Base-by-base conservation (phyloP, 2,329 filamentous ascomycete genomes). In the Teratosphaeria destructans region DNA sequence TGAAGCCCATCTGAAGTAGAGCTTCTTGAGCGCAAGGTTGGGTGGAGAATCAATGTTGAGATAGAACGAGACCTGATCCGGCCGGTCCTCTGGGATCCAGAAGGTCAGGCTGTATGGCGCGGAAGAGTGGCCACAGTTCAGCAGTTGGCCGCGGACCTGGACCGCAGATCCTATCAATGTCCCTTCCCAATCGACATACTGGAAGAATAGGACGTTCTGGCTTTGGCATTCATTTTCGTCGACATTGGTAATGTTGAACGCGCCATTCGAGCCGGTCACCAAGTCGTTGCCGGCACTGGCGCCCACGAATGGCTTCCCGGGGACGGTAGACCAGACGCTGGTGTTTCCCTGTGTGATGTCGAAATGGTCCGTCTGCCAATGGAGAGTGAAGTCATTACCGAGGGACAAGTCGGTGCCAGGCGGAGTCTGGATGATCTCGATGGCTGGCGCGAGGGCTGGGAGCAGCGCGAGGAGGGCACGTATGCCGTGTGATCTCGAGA, bases 171-270 rank as follows among this genome's bases (percentile, higher is more conserved):
- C 60, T 26, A 54, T 60, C 2, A 53, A 53, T 12, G 65, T 62
- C 2, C 57, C 58, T 10, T 65, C 55, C 61, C 61, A 64, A 0
- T 54, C 32, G 2, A 64, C 60, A 6, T 62, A 49, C 32, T 65
- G 56, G 26, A 69, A 61, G 32, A 57, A 59, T 1, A 47, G 59
- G 16, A 69, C 62, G 35, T 64, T 61, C 57, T 69, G 66, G 37
- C 62, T 64, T 52, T 62, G 53, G 54, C 65, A 68, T n/a, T 56
- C 63, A 53, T 65, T 54, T 26, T 61, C 52, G 47, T 69, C 66
- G 47, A 69, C 60, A 3, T 67, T 56, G 1, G 65, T 65, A 53
- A 68, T 67, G 37, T 68, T 65, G 62, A 67, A 66, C 12, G 66
- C 65, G 29, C 66, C 66, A 52, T 63, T 64, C 10, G 66, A 65